These are phyloP conservation scores for Colletotrichum liaoningense DNA, from an alignment of 2,329 filamentous ascomycete genomes.

Conservation along the genomic window DNA sequence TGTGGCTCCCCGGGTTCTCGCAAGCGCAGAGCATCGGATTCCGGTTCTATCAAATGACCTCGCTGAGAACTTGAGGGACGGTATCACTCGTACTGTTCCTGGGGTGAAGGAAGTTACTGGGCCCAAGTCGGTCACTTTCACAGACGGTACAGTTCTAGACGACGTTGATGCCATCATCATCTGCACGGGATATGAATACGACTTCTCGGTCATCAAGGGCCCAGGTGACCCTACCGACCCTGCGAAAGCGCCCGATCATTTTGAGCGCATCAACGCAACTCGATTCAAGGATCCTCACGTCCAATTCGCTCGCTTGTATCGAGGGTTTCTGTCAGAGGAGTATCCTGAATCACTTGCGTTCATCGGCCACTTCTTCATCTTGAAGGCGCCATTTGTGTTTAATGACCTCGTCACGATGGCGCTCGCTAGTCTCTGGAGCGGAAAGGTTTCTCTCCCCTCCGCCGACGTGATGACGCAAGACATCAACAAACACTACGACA, in stretches of 20 bases:
- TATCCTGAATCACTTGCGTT: slow-evolving; percentile 47
- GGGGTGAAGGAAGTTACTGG: slow-evolving; percentile 45
- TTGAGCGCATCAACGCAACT: slow-evolving; percentile 39
- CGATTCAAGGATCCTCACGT: slow-evolving; percentile 38
- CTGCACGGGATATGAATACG: slow-evolving; percentile 46
- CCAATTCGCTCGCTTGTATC: slow-evolving; percentile 44
- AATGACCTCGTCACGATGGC: slow-evolving; percentile 47
- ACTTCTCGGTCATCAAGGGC: slow-evolving; percentile 44
- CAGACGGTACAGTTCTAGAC: slow-evolving; percentile 44
- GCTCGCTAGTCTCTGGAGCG: slow-evolving; percentile 43
- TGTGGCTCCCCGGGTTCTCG: slow-evolving; percentile 1
- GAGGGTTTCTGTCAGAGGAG: slow-evolving; percentile 45
- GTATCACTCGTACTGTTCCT: slow-evolving; percentile 41
- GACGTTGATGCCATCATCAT: slow-evolving; percentile 48
- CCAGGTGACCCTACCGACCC: slow-evolving; percentile 42
- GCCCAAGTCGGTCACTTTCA: slow-evolving; percentile 42
- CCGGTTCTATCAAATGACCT: slow-evolving; percentile 45
- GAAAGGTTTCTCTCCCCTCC: slow-evolving; percentile 38
- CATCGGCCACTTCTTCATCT: slow-evolving; percentile 41
- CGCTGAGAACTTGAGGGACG: slow-evolving; percentile 41
- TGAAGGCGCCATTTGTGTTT: slow-evolving; percentile 42
- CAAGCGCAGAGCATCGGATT: slow-evolving; percentile 39
- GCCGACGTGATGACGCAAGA: slow-evolving; percentile 40
- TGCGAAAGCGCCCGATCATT: slow-evolving; percentile 41
- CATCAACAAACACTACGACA: slow-evolving; percentile 44